Percentiles rank a stretch among this genome's conserved stretches.
Conservation (phyloP, 2,329 filamentous ascomycete genomes). For the Apiospora arundinis region DNA sequence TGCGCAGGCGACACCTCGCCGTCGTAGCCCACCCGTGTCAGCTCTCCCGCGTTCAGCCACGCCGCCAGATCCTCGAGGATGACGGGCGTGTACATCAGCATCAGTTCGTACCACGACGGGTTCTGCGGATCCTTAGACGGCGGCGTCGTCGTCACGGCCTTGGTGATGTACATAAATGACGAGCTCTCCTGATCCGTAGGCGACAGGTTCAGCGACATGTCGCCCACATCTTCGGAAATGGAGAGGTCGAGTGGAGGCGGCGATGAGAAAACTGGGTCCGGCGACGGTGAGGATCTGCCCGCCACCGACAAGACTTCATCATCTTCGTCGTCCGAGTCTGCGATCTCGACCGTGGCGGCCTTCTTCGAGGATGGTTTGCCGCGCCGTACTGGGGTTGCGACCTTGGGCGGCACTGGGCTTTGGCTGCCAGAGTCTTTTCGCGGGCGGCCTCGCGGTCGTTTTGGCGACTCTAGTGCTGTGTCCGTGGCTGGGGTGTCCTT, state of each 20-base stretch:
- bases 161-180: slow-evolving; percentile 60
- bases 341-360: slow-evolving; percentile 57
- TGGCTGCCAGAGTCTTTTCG: slow-evolving; percentile 41
- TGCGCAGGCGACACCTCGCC: slow-evolving; percentile 67
- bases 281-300: slow-evolving; percentile 38
- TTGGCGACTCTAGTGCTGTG: neutral
- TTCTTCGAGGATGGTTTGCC: slow-evolving; percentile 26
- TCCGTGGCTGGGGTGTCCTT: slow-evolving; percentile 23
- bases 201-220: slow-evolving; percentile 51
- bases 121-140: slow-evolving; percentile 54
- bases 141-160: slow-evolving; percentile 58
- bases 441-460: slow-evolving; percentile 47
- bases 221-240: slow-evolving; percentile 46
- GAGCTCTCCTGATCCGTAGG: slow-evolving; percentile 50
- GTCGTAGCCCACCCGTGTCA: slow-evolving; percentile 69
- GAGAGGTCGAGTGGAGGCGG: slow-evolving; percentile 50
- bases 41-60: slow-evolving; percentile 79
- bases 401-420: slow-evolving; percentile 24
- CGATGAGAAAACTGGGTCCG: slow-evolving; percentile 51
- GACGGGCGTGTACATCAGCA: slow-evolving; percentile 91
- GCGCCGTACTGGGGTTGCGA: slow-evolving; percentile 25
- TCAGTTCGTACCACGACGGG: slow-evolving; percentile 88
- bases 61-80: slow-evolving; percentile 82
- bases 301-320: slow-evolving; percentile 38
- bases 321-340: slow-evolving; percentile 55